phyloP scores from a whole-genome alignment of 2,329 filamentous ascomycete genomes.

The Penicillium sp. region DNA sequence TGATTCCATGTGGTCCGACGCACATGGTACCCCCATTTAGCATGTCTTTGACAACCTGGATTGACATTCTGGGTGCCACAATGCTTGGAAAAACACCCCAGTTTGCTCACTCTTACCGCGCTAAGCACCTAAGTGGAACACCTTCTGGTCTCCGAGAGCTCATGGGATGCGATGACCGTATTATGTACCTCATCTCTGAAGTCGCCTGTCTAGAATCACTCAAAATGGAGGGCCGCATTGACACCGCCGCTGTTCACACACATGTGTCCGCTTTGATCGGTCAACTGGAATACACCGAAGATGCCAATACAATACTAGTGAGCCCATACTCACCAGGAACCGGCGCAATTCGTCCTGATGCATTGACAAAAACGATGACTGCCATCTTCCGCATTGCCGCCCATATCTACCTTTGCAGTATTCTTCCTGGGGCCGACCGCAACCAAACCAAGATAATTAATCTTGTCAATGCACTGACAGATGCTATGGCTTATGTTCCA shows the following conservation, averaged over 20 bases:
- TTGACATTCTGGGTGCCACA: slow-evolving; percentile 91
- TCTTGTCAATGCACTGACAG: slow-evolving; percentile 73
- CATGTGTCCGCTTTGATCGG: slow-evolving; percentile 85
- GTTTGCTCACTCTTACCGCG: slow-evolving; percentile 92
- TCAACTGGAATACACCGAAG: slow-evolving; percentile 79
- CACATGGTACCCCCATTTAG: slow-evolving; percentile 75
- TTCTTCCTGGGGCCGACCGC: slow-evolving; percentile 84
- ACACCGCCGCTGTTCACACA: slow-evolving; percentile 80
- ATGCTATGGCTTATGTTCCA: slow-evolving; percentile 77
- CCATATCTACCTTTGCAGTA: slow-evolving; percentile 92
- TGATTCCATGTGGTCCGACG: slow-evolving; percentile 60
- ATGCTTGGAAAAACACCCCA: slow-evolving; percentile 82
- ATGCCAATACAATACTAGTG: slow-evolving; percentile 60
- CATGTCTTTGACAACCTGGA: slow-evolving; percentile 88
- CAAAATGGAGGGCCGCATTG: slow-evolving; percentile 72
- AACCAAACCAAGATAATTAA: slow-evolving; percentile 69
- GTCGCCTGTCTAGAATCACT: slow-evolving; percentile 93
- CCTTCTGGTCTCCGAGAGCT: slow-evolving; percentile 79
- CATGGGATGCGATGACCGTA: slow-evolving; percentile 94
- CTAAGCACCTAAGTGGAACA: slow-evolving; percentile 71
- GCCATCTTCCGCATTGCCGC: slow-evolving; percentile 87
- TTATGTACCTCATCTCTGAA: slow-evolving; percentile 98
- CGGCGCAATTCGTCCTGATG: slow-evolving; percentile 74
- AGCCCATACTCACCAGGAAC: slow-evolving; percentile 55
- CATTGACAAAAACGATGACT: slow-evolving; percentile 85